Percentiles rank a stretch among this genome's conserved stretches.
phyloP scores from a whole-genome alignment of 768 basidiomycete species.

The Lepiota brunneoincarnata region DNA sequence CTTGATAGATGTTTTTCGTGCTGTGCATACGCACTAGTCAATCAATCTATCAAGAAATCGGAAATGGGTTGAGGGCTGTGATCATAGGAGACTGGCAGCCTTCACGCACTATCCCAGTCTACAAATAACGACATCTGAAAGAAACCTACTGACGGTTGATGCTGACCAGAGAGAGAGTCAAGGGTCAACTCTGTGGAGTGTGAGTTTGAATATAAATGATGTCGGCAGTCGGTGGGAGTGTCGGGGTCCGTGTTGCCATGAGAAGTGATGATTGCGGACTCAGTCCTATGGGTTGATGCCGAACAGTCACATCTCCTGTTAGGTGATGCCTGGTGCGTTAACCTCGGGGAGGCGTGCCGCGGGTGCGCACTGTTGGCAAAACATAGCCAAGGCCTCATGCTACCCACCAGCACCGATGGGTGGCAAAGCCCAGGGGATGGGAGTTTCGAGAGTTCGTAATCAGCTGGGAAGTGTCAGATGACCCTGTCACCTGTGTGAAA shows the following conservation, averaged over 20 bases:
- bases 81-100: too few relatives aligned
- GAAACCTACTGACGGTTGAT: not conserved
- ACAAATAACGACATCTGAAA: not conserved
- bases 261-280: slow-evolving; percentile 5
- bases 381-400: too few relatives aligned
- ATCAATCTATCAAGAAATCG: too few relatives aligned
- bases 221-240: slow-evolving; percentile 3
- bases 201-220: not conserved
- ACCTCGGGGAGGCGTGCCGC: not conserved
- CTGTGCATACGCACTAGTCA: too few relatives aligned
- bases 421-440: not conserved
- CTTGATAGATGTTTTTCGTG: too few relatives aligned
- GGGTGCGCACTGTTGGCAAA: not conserved
- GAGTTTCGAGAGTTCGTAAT: not conserved
- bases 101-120: too few relatives aligned
- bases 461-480: slow-evolving; percentile 9
- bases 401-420: too few relatives aligned
- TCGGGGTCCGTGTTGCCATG: slow-evolving; percentile 8
- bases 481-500: slow-evolving; percentile 21
- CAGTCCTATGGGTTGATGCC: not conserved
- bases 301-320: not conserved
- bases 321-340: not conserved
- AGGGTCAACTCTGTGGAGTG: not conserved
- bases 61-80: too few relatives aligned
- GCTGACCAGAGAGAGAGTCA: not conserved